phyloP scores from a whole-genome alignment of 2,329 filamentous ascomycete genomes.

The Aspergillus calidoustus region DNA sequence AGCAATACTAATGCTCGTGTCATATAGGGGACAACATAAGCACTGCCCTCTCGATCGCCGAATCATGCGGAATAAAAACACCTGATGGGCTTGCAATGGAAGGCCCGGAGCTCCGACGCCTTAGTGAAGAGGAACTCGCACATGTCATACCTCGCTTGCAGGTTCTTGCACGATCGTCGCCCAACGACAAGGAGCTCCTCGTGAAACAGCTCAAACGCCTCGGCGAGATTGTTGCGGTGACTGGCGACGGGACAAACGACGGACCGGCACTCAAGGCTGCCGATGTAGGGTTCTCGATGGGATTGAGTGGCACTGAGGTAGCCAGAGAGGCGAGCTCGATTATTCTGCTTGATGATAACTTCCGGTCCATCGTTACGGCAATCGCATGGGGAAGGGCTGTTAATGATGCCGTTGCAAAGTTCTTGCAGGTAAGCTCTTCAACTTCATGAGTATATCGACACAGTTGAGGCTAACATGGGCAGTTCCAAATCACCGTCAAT shows the following conservation, averaged over 20 bases:
- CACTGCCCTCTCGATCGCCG: slow-evolving; percentile 75
- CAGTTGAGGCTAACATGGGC: slow-evolving; percentile 28
- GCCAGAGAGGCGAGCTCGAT: slow-evolving; percentile 71
- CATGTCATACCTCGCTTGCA: slow-evolving; percentile 63
- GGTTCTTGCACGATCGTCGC: slow-evolving; percentile 68
- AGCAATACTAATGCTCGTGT: neutral
- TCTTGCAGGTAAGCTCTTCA: slow-evolving; percentile 50
- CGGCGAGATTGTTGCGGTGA: slow-evolving; percentile 66
- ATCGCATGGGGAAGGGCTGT: slow-evolving; percentile 70
- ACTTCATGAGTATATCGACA: neutral
- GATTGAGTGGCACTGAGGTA: slow-evolving; percentile 69
- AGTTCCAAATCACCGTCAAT: slow-evolving; percentile 77
- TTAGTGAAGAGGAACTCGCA: slow-evolving; percentile 64
- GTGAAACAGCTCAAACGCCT: slow-evolving; percentile 64
- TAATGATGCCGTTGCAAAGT: slow-evolving; percentile 71
- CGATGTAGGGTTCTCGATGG: slow-evolving; percentile 72
- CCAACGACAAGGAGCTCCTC: slow-evolving; percentile 69
- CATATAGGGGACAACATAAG: slow-evolving; percentile 63
- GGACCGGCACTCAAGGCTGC: slow-evolving; percentile 68
- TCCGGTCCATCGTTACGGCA: slow-evolving; percentile 67
- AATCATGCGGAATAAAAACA: slow-evolving; percentile 71
- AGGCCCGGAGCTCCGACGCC: slow-evolving; percentile 67
- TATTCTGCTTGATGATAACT: slow-evolving; percentile 70
- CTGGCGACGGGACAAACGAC: slow-evolving; percentile 71
- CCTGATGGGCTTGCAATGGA: slow-evolving; percentile 68